A percentile compares a stretch with the other conserved stretches of the same genome.
Conservation (phyloP, 2,329 filamentous ascomycete species). For the Exophiala viscosa region DNA sequence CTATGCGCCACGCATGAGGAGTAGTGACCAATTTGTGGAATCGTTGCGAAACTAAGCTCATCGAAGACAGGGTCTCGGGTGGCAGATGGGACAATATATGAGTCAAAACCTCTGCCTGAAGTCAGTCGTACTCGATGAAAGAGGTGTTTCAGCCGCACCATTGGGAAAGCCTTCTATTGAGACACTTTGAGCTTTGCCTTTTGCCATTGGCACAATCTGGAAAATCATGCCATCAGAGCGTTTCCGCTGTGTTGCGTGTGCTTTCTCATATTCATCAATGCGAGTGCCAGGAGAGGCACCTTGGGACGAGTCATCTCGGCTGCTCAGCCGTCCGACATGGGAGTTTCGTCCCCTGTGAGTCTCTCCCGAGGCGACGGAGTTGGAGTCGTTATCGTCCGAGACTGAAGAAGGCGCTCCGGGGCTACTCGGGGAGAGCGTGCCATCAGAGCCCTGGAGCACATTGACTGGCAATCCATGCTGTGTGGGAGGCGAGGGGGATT, state of each 20-base stretch:
- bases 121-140: conserved; percentile 25
- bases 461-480: conserved; percentile 58
- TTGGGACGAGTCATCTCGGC: conserved; percentile 27
- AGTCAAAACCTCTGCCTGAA: conserved; percentile 73
- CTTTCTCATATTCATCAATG: conserved; percentile 55
- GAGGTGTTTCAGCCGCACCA: conserved; percentile 52
- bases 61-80: conserved; percentile 74
- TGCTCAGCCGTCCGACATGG: conserved; percentile 31
- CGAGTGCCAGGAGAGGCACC: conserved; percentile 47
- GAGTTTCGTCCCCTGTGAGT: conserved; percentile 26
- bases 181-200: conserved; percentile 43
- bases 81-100: conserved; percentile 88
- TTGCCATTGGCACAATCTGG: conserved; percentile 47
- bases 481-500: conserved; percentile 35
- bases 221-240: conserved; percentile 46
- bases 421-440: conserved; percentile 40
- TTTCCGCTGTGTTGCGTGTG: conserved; percentile 36
- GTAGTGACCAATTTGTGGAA: conserved; percentile 85
- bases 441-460: conserved; percentile 42
- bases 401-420: conserved; percentile 33
- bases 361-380: conserved; percentile 27
- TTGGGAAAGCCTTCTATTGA: conserved; percentile 68
- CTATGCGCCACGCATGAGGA: conserved; percentile 88
- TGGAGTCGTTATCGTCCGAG: conserved; percentile 28
- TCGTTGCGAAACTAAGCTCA: conserved; percentile 80